Base-by-base conservation (phyloP, 306 rosid genomes). In the Trifolium fragiferum region DNA sequence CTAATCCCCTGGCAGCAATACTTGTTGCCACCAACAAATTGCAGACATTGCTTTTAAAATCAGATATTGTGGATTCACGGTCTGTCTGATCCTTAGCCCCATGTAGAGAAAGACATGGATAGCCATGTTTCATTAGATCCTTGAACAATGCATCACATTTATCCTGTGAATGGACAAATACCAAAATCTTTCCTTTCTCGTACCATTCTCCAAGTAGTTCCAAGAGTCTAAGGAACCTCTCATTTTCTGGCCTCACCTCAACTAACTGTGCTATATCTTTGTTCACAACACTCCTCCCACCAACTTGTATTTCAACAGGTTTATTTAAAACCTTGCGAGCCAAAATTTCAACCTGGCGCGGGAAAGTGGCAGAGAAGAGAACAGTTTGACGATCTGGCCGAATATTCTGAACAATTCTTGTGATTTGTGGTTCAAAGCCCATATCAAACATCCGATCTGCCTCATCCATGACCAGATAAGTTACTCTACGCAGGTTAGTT, bases 401-500 rank as follows among this genome's bases (percentile, higher is more conserved):
- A 64, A 93, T 89, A 76, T 93, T 89, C 80, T 93, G 96, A 79
- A 93, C 98, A 76, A 93, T 93, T 78, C 96, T 82, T 73, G 96
- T 91, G 82, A 93, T 93, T 77, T 93, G 98, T 54, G 98, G 98
- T 78, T 93, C 97, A 81, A 93, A 93, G 30, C 98, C 98, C 98
- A 93, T 93, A 87, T 93, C 98, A 84, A 93, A 90, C 98, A 93
- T 93, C 70, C 97, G 84, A 86, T 93, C 98, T 74, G 98, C 98
- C 83, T 93, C 98, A 82, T 93, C 98, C 96, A 93, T 89, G 55
- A 90, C 98, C 78, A 93, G 78, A 83, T 85, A 93, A 55, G 98
- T 89, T 70, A 90, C 98, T 80, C 97, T 85, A 16, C 96, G 97
- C 74, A 93, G 83, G 88, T 90, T 93, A 73, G 95, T 86, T 70